These are phyloP conservation scores for Colletotrichum sp. DNA, from an alignment of 2,329 filamentous ascomycete species.

Conservation along the genomic window DNA sequence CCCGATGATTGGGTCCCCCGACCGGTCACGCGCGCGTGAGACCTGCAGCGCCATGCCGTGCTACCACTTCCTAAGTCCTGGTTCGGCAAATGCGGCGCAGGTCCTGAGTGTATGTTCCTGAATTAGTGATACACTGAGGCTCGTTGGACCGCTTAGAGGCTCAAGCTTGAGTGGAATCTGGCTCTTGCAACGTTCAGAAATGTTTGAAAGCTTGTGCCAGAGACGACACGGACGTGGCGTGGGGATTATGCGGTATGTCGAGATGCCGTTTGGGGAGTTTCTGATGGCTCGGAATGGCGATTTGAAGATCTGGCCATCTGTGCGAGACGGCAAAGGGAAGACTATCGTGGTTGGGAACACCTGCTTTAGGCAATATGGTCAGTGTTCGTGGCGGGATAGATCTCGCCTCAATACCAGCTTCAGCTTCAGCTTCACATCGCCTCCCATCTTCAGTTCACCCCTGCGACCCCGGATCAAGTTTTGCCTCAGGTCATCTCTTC, in stretches of 20 bases:
- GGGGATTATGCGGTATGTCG: background rate
- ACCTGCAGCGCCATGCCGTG: background rate
- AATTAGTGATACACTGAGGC: background rate
- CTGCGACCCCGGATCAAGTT: background rate
- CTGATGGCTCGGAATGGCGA: background rate
- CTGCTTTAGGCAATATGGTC: background rate
- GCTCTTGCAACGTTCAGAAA: background rate
- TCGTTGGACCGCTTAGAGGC: background rate
- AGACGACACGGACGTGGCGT: background rate
- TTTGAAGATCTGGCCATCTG: background rate
- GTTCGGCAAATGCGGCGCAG: background rate
- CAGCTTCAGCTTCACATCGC: background rate
- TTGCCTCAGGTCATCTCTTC: background rate
- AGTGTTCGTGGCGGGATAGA: background rate
- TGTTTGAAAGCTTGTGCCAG: background rate
- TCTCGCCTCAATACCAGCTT: background rate
- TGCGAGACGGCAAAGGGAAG: background rate
- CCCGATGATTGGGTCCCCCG: conserved; percentile 6
- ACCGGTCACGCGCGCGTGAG: background rate
- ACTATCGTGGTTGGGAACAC: background rate
- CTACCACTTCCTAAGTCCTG: background rate
- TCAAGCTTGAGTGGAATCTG: background rate
- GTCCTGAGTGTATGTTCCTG: background rate
- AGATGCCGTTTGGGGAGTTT: background rate
- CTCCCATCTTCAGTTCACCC: background rate